Evolutionary conservation across 331 rosid genomes (phyloP).

Genomic region (Telfairia occidentalis): DNA sequence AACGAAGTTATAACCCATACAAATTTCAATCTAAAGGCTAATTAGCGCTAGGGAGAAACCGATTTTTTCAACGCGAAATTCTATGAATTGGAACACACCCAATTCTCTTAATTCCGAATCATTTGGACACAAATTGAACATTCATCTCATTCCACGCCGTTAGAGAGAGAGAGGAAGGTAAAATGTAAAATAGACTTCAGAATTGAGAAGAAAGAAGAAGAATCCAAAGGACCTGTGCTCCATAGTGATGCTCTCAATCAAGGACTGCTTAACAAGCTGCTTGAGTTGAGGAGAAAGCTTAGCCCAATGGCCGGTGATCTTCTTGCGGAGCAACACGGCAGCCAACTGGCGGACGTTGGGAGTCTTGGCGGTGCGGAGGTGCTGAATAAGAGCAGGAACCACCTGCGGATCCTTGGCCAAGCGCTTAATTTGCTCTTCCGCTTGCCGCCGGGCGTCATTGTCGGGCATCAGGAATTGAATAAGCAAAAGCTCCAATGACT

Average conservation of each 20-base stretch:
- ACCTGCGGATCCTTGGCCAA: slow-evolving; percentile 87
- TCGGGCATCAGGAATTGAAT: slow-evolving; percentile 97
- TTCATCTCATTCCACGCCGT: not conserved
- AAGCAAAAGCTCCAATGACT: slow-evolving; percentile 77
- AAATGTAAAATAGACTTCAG: not conserved
- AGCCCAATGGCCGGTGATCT: slow-evolving; percentile 98
- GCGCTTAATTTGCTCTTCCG: slow-evolving; percentile 93
- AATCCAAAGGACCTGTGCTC: slow-evolving; percentile 56
- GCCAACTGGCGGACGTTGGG: slow-evolving; percentile 94
- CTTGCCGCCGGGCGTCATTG: slow-evolving; percentile 93
- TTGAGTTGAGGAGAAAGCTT: slow-evolving; percentile 75
- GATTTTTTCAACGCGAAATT: too few species aligned
- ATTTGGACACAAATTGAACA: not conserved
- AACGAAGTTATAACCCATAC: not conserved
- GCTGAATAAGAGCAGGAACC: slow-evolving; percentile 90
- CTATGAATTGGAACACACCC: not conserved
- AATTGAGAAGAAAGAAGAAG: not conserved
- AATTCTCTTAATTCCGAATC: not conserved
- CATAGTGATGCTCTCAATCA: slow-evolving; percentile 74
- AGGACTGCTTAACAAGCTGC: slow-evolving; percentile 68
- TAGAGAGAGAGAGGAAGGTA: not conserved
- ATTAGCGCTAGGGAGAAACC: not conserved
- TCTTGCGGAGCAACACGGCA: slow-evolving; percentile 90
- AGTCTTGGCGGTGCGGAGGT: slow-evolving; percentile 89
- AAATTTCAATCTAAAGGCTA: not conserved